Percentiles rank a stretch among this genome's conserved stretches.
Conservation (phyloP, 2,329 filamentous ascomycete species). For the Alternaria arborescens region DNA sequence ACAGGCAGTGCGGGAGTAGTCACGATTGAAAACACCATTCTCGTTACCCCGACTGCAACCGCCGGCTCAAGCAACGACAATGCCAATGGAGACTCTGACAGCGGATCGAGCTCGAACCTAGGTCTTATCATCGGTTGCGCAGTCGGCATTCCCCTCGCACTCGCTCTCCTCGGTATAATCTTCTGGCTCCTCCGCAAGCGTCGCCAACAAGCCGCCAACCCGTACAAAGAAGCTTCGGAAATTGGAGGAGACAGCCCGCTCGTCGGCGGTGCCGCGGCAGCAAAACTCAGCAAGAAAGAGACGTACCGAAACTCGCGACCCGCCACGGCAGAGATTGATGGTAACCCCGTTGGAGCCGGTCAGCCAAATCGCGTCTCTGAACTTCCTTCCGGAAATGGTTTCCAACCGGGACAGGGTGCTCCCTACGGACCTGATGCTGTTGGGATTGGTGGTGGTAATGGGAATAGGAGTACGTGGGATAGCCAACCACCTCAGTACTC, state of each 20-base stretch:
- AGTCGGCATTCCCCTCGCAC: conserved; percentile 47
- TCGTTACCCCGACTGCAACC: conserved; percentile 27
- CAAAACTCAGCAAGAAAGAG: conserved; percentile 33
- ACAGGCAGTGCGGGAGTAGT: conserved; percentile 35
- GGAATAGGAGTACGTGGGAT: conserved; percentile 34
- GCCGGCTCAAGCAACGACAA: conserved; percentile 2
- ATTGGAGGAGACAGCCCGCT: conserved; percentile 28
- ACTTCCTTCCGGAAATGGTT: conserved; percentile 39
- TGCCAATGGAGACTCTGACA: conserved; percentile 1
- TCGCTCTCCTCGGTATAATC: conserved; percentile 42
- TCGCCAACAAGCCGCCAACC: conserved; percentile 28
- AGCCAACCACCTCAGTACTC: conserved; percentile 44
- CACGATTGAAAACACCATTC: conserved; percentile 31
- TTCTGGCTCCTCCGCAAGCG: conserved; percentile 47
- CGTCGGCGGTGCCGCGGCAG: conserved; percentile 32
- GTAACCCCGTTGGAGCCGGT: conserved; percentile 39
- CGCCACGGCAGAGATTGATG: conserved; percentile 40
- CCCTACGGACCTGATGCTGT: conserved; percentile 42
- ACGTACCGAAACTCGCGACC: conserved; percentile 24
- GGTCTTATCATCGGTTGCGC: conserved; percentile 47
- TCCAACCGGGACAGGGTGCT: conserved; percentile 31
- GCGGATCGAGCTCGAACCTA: conserved; percentile 31
- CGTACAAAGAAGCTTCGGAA: conserved; percentile 29
- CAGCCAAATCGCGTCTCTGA: conserved; percentile 43
- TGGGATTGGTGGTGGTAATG: conserved; percentile 43